phyloP scores from a whole-genome alignment of 1,284 basidiomycete species.

The Austropuccinia psidii region DNA sequence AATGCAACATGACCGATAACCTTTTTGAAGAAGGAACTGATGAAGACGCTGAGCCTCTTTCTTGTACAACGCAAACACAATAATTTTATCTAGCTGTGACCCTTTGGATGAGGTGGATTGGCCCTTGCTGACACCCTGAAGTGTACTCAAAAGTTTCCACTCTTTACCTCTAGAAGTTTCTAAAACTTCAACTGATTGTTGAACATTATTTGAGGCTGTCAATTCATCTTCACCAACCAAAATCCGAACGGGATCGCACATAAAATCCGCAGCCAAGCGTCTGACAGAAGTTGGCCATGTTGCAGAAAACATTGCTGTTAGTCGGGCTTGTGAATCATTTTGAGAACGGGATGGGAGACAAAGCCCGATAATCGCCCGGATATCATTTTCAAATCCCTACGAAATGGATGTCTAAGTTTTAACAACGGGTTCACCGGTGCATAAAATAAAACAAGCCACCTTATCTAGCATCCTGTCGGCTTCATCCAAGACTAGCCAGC shows the following conservation, averaged over 20 bases:
- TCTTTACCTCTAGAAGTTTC: conserved; percentile 82
- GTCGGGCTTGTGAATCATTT: conserved; percentile 41
- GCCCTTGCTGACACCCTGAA: not conserved
- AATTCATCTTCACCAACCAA: conserved; percentile 94
- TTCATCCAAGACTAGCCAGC: conserved; percentile 91
- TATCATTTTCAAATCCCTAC: conserved; percentile 97
- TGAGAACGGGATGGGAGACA: conserved; percentile 52
- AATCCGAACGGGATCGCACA: conserved; percentile 73
- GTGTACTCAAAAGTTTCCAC: conserved; percentile 48
- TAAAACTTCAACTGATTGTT: conserved; percentile 73
- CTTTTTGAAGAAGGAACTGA: conserved; percentile 65
- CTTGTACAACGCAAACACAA: conserved; percentile 97
- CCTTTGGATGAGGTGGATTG: conserved; percentile 17
- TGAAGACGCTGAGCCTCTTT: conserved; percentile 90
- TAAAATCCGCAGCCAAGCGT: conserved; percentile 82
- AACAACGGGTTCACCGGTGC: not conserved
- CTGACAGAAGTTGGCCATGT: conserved; percentile 98
- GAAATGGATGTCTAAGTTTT: not conserved
- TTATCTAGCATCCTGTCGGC: conserved; percentile 98
- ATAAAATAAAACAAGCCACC: conserved; percentile 1
- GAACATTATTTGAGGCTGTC: conserved; percentile 84
- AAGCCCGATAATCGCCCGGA: conserved; percentile 77
- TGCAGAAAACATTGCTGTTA: conserved; percentile 64
- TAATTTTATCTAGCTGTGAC: conserved; percentile 54
- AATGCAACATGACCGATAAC: conserved; percentile 70